Conservation (phyloP, 2,329 filamentous ascomycete species). For the Penicillium oxalicum region DNA sequence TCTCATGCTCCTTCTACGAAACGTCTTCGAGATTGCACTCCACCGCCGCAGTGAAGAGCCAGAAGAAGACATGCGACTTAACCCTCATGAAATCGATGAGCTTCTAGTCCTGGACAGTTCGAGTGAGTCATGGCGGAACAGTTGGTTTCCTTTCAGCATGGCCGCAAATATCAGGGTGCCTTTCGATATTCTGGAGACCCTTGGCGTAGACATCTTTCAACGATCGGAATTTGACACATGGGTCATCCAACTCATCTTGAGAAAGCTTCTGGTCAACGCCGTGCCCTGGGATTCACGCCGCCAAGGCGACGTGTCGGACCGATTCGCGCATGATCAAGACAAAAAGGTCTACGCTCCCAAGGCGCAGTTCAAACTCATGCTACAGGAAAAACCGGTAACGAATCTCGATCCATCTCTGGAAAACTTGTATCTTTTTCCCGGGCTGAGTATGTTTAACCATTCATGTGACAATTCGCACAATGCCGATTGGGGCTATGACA, state of each 20-base stretch:
- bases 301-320: conserved; percentile 4
- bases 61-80: conserved; percentile 12
- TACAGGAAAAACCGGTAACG: neutral
- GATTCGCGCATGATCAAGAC: conserved; percentile 1
- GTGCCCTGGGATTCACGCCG: conserved; percentile 26
- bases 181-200: conserved; percentile 30
- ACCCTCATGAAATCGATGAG: conserved; percentile 33
- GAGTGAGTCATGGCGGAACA: conserved; percentile 9
- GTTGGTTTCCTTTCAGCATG: conserved; percentile 29
- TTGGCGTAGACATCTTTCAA: conserved; percentile 35
- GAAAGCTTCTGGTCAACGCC: conserved; percentile 28
- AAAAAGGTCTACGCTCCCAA: conserved; percentile 9
- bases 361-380: conserved; percentile 6
- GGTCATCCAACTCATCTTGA: conserved; percentile 30
- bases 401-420: conserved; percentile 20
- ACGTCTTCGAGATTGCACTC: conserved; percentile 34
- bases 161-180: conserved; percentile 34
- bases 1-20: conserved; percentile 30
- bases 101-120: conserved; percentile 24
- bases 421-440: conserved; percentile 30
- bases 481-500: conserved; percentile 28
- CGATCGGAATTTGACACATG: conserved; percentile 35
- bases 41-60: conserved; percentile 23
- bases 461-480: conserved; percentile 18
- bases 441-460: conserved; percentile 30